These are phyloP conservation scores for Parastagonospora avenae DNA, from an alignment of 2,329 filamentous ascomycete species.

Conservation along the genomic window DNA sequence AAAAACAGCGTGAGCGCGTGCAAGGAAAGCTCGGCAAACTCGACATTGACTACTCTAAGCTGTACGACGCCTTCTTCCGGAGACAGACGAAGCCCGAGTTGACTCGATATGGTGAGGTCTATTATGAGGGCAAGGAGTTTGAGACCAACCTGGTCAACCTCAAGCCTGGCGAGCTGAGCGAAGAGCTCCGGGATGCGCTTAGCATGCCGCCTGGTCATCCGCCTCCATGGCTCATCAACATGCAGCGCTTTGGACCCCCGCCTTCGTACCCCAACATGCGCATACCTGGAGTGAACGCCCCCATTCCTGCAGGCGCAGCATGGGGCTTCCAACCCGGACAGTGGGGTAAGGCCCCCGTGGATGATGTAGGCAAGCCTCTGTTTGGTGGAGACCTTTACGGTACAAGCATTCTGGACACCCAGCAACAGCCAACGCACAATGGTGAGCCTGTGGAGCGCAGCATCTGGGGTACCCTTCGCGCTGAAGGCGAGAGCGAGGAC, in stretches of 20 bases:
- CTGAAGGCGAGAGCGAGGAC: conserved; percentile 73
- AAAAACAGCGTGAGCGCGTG: conserved; percentile 93
- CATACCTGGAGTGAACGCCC: conserved; percentile 91
- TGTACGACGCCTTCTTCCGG: conserved; percentile 98
- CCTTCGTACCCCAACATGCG: conserved; percentile 95
- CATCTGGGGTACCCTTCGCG: conserved; percentile 90
- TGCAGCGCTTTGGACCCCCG: conserved; percentile 90
- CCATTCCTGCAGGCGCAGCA: conserved; percentile 82
- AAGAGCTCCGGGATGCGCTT: conserved; percentile 87
- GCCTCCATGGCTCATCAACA: conserved; percentile 96
- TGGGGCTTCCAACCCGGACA: conserved; percentile 97
- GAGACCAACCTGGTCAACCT: conserved; percentile 93
- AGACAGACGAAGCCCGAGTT: conserved; percentile 96
- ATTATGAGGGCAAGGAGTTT: conserved; percentile 98
- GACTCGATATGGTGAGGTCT: conserved; percentile 96
- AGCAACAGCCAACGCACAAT: conserved; percentile 56
- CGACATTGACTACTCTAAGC: conserved; percentile 97
- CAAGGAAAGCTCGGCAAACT: conserved; percentile 95
- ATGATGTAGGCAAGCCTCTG: conserved; percentile 88
- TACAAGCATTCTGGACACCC: conserved; percentile 67
- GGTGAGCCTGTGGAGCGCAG: conserved; percentile 85
- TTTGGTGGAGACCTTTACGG: conserved; percentile 97
- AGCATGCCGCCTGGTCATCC: conserved; percentile 92
- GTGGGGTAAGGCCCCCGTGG: conserved; percentile 93
- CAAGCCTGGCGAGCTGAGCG: conserved; percentile 85